Base-by-base conservation (phyloP, 352 stramenopile species). In the Stramenopiles sp. region DNA sequence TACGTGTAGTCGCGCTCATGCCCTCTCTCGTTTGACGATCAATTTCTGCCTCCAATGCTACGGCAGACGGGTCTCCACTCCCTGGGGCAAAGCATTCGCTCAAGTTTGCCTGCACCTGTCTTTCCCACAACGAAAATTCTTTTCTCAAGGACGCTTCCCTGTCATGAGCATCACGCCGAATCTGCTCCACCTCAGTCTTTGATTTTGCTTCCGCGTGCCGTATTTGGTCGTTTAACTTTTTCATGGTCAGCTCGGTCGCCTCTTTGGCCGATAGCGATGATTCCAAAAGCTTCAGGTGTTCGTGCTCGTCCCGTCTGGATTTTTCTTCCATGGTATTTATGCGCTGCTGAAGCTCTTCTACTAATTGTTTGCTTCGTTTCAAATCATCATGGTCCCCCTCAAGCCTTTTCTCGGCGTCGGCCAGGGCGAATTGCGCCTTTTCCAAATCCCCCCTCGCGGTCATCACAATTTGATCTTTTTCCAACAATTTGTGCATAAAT, bases 1-100 rank as follows among this genome's bases (percentile, higher is more conserved):
- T 18, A 63, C 12, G 12, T 12, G 12, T 25, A 63, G 43, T 63
- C 25, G 12, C 43, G 43, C 12, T 18, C 43, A 63, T 63, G 12
- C 25, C 12, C 25, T 63, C 43, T 18, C 12, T 63, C 25, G 12
- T 25, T 63, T 63, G 43, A 12, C 43, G 43, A 18, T 63, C 25
- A 63, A 63, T 63, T 25, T 63, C 43, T 63, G 12, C 43, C 43
- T 63, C 43, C 43, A 63, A 63, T 63, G 43, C 12, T 63, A 63
- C 12, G 12, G 43, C 25, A 12, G 43, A 63, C 25, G 43, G 43
- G 43, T 63, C 43, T 25, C 43, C 43, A 63, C 43, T 63, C 12
- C 43, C 43, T 25, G 43, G 43, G 25, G 12, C 25, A 25, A 63
- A 63, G 25, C 43, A 63, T 63, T 63, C 43, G 43, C 25, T 63